phyloP scores from a whole-genome alignment of 257 asterid genomes.

The Fraxinus excelsior region DNA sequence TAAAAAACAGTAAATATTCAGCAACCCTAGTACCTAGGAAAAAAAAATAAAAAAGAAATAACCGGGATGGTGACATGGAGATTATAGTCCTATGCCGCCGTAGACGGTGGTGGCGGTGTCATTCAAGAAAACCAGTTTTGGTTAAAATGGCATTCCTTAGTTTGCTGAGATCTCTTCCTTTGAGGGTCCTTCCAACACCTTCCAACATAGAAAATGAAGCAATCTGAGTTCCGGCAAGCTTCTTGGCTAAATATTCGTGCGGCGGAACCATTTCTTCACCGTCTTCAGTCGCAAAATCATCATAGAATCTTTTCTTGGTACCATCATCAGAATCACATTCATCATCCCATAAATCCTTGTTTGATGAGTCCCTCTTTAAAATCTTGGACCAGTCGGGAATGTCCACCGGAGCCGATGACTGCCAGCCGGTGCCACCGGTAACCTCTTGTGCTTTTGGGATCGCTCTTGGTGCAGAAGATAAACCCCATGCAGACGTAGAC shows the following conservation, averaged over 20 bases:
- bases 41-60: background rate
- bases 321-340: constrained; percentile 15
- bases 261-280: constrained; percentile 40
- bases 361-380: constrained; percentile 22
- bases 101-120: background rate
- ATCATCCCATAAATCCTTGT: constrained; percentile 28
- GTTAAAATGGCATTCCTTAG: constrained; percentile 41
- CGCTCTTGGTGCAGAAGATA: constrained; percentile 17
- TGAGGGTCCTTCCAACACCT: constrained; percentile 55
- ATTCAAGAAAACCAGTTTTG: constrained; percentile 54
- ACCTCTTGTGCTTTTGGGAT: constrained; percentile 19
- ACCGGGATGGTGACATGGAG: background rate
- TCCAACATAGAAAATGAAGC: constrained; percentile 53
- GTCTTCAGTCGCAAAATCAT: background rate
- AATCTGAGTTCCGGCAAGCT: constrained; percentile 27
- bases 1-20: background rate
- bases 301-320: background rate
- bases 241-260: constrained; percentile 39
- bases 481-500: constrained; percentile 20
- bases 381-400: constrained; percentile 42
- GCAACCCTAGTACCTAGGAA: background rate
- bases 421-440: background rate
- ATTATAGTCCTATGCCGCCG: background rate
- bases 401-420: constrained; percentile 31
- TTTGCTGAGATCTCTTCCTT: constrained; percentile 54